These are phyloP conservation scores for Luzula sylvatica DNA, from an alignment of 176 grass and related monocot species.

Conservation along the genomic window DNA sequence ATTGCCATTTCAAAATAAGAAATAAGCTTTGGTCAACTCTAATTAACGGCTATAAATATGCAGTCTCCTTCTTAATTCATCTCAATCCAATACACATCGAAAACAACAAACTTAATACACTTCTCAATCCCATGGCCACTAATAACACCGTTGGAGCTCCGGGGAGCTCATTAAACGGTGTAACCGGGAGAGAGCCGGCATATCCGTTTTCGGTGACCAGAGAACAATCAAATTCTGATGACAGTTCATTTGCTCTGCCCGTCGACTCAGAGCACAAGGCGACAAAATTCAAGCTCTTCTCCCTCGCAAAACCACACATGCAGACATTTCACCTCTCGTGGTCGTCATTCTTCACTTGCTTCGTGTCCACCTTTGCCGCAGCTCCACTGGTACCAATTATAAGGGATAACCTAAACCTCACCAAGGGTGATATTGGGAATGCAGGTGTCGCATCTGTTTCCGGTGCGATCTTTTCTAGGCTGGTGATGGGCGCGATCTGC, in stretches of 20 bases:
- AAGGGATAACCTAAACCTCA: conserved; percentile 60
- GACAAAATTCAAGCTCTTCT: conserved; percentile 41
- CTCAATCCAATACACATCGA: background rate
- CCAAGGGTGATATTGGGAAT: conserved; percentile 71
- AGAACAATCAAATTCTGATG: background rate
- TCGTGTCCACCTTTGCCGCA: conserved; percentile 80
- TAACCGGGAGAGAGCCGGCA: conserved; percentile 48
- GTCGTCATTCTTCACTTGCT: conserved; percentile 92
- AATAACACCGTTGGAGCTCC: conserved; percentile 22
- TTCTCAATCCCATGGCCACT: background rate
- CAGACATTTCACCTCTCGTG: conserved; percentile 84
- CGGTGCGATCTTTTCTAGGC: conserved; percentile 74
- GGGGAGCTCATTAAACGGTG: conserved; percentile 52
- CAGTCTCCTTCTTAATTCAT: background rate
- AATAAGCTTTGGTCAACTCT: background rate
- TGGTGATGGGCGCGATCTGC: conserved; percentile 73
- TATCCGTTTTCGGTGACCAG: conserved; percentile 33
- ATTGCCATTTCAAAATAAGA: conserved; percentile 1
- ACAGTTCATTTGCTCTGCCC: conserved; percentile 33
- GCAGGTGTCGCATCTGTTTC: conserved; percentile 80
- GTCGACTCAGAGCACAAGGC: conserved; percentile 96
- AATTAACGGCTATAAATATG: conserved; percentile 17
- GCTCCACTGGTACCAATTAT: conserved; percentile 73
- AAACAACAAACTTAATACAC: background rate
- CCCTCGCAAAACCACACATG: conserved; percentile 64